Base-by-base conservation (phyloP, 2,329 filamentous ascomycete species). In the Pseudodiploospora longispora region DNA sequence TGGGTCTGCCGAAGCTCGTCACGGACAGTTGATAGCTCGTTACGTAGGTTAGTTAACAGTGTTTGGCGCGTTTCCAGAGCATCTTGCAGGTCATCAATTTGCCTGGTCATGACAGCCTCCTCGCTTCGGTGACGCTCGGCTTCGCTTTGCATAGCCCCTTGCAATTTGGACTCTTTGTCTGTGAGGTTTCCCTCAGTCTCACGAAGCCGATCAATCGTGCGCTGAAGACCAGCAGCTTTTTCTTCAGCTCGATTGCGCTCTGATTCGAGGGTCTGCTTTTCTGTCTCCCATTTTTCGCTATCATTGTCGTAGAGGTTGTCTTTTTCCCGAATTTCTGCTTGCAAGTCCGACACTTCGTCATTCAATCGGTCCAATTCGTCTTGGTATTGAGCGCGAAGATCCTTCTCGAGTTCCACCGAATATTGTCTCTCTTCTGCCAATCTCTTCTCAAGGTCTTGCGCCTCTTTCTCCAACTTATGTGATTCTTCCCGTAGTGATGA, bases 51-150 rank as follows among this genome's bases (percentile, higher is more conserved):
- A 12, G 83, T 83, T 5, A 87, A 62, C 36, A 78, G 70, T n/a
- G 74, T 67, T 55, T 85, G 78, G 50, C 83, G 80, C 29, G 76
- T 70, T 44, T 83, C 75, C 9, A 93, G 71, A 46, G 88, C 85
- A 39, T 80, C 75, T 55, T 85, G 82, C 7, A 93, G 70, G 41
- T 84, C 82, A 38, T 84, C 77, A 41, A 95, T 79, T 59, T 93
- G 86, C n/a, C 77, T 74, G 49, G 71, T 78, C 41, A 95, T 68
- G 6, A 82, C 66, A 8, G 76, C 76, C 58, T 91, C 84, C 54
- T 91, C 85, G 44, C 76, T 79, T 50, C 75, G 74, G 55, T 93
- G 82, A 27, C 85, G 80, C 50, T 87, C 76, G 38, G 76, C 76
- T 56, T 90, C 85, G 55, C 78, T 85, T 50, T 83, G 74, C 9